Conservation (phyloP, 176 grass and related monocot species). For the Urochloa ruziziensis region DNA sequence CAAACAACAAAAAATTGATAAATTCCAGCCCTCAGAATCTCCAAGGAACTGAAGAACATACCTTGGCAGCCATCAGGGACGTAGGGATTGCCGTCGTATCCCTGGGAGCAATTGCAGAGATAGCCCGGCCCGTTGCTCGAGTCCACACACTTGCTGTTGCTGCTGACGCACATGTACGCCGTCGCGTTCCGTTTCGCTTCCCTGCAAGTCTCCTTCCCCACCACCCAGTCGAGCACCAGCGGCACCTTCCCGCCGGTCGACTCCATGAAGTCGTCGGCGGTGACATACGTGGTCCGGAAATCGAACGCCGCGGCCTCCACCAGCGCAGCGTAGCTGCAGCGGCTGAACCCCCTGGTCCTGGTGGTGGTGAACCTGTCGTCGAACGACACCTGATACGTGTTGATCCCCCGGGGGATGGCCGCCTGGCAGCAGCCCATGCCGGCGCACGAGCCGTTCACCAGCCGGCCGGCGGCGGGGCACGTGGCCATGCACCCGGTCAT, state of each 20-base stretch:
- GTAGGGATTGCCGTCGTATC: too few relatives aligned
- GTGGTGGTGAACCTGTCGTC: slow-evolving; percentile 16
- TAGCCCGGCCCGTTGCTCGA: too few relatives aligned
- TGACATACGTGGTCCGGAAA: slow-evolving; percentile 40
- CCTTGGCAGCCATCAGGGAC: slow-evolving; percentile 46
- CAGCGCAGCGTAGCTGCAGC: slow-evolving; percentile 51
- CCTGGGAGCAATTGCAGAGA: too few relatives aligned
- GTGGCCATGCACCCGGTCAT: slow-evolving; percentile 47
- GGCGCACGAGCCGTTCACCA: too few relatives aligned
- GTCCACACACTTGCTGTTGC: too few relatives aligned
- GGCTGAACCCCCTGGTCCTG: not conserved
- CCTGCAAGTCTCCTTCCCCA: too few relatives aligned
- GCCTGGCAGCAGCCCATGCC: slow-evolving; percentile 15
- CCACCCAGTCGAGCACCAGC: too few relatives aligned
- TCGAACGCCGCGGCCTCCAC: slow-evolving; percentile 42
- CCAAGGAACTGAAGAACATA: not conserved
- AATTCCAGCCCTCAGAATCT: too few relatives aligned
- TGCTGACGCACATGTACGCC: too few relatives aligned
- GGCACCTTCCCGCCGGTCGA: too few relatives aligned
- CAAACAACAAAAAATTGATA: too few relatives aligned
- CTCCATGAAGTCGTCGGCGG: not conserved
- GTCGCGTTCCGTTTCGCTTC: too few relatives aligned
- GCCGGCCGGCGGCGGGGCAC: not conserved
- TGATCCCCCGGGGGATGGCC: slow-evolving; percentile 44
- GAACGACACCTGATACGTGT: slow-evolving; percentile 21